phyloP scores from a whole-genome alignment of 192 early-diverging fungal species.

The Phycomyces blakesleeanus region DNA sequence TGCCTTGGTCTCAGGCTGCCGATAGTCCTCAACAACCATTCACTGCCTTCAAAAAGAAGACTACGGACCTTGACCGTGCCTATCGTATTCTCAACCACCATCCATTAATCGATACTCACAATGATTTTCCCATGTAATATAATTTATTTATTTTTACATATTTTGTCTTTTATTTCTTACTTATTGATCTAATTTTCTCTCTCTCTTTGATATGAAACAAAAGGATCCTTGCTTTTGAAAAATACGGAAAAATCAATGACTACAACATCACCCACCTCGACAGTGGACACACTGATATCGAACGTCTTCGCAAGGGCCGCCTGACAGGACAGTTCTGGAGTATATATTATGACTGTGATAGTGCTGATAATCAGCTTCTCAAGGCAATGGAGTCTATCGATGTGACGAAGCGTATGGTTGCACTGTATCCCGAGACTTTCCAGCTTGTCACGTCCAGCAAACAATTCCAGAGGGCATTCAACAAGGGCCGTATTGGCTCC shows the following conservation, averaged over 20 bases:
- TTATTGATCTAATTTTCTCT: background rate
- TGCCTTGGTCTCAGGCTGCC: background rate
- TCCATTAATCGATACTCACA: conserved; percentile 34
- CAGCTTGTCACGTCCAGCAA: conserved; percentile 36
- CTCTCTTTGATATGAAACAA: background rate
- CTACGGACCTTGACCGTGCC: conserved; percentile 6
- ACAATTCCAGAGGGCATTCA: conserved; percentile 43
- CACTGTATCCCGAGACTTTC: conserved; percentile 43
- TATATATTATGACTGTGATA: conserved; percentile 30
- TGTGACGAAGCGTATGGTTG: conserved; percentile 55
- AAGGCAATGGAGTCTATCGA: conserved; percentile 53
- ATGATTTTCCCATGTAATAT: conserved; percentile 35
- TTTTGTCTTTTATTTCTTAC: too few species aligned
- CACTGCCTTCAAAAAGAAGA: background rate
- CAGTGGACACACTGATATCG: conserved; percentile 31
- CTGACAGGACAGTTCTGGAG: conserved; percentile 38
- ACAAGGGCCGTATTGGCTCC: conserved; percentile 48
- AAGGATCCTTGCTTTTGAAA: conserved; percentile 28
- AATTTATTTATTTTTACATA: too few species aligned
- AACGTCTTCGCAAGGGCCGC: conserved; percentile 22
- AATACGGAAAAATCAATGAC: conserved; percentile 26
- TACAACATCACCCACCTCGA: conserved; percentile 17
- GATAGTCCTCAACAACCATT: background rate
- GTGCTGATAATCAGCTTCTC: conserved; percentile 24
- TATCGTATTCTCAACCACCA: conserved; percentile 18